Conservation (phyloP, 257 asterid species). For the Cinchona pubescens region DNA sequence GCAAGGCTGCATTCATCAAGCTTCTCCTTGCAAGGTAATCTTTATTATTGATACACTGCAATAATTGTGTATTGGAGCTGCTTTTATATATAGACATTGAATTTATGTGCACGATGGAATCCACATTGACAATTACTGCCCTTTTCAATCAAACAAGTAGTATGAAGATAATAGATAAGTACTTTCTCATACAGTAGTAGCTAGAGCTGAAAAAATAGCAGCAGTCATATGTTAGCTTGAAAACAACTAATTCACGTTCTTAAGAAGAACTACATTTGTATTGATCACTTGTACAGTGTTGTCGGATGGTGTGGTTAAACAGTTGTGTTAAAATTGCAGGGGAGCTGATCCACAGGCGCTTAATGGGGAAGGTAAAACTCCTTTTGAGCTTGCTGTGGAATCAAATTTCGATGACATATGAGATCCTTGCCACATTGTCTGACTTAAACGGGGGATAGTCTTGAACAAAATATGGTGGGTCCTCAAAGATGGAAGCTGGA, state of each 20-base stretch:
- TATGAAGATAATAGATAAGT: neutral
- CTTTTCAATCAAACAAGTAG: no score
- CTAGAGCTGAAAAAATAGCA: neutral
- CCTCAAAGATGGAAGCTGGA: conserved; percentile 13
- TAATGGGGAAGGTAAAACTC: conserved; percentile 61
- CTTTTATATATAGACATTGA: neutral
- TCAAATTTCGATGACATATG: conserved; percentile 60
- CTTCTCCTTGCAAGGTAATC: conserved; percentile 79
- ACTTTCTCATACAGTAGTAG: neutral
- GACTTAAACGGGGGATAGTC: conserved; percentile 40
- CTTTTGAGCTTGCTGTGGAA: conserved; percentile 56
- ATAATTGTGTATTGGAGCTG: neutral
- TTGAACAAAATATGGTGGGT: neutral
- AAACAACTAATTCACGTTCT: neutral
- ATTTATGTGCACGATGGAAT: neutral
- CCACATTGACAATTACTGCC: neutral
- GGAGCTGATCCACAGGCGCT: conserved; percentile 81
- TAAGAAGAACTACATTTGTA: neutral
- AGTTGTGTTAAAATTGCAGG: conserved; percentile 38
- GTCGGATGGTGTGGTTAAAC: neutral
- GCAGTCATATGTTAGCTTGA: neutral
- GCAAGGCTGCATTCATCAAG: conserved; percentile 64
- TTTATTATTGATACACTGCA: neutral
- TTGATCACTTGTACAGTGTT: neutral
- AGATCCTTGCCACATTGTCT: conserved; percentile 61